These are phyloP conservation scores for Psilocybe azurescens DNA, from an alignment of 768 basidiomycete genomes.

Conservation along the genomic window DNA sequence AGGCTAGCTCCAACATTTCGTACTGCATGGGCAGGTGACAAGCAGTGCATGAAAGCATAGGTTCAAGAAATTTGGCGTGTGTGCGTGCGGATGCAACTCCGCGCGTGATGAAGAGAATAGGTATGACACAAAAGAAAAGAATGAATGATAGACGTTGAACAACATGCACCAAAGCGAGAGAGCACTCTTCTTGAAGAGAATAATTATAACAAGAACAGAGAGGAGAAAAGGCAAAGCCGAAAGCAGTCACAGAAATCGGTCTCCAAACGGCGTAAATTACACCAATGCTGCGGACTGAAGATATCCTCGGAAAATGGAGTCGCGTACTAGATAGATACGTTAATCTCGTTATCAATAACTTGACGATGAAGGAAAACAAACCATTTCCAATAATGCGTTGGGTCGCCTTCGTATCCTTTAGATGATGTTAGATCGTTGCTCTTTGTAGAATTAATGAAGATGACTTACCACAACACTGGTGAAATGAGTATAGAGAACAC, in stretches of 20 bases:
- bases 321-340: constrained; percentile 53
- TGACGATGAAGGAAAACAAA: constrained; percentile 34
- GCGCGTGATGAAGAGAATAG: not conserved
- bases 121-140: not conserved
- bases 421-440: constrained; percentile 2
- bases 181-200: constrained; percentile 3
- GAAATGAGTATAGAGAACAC: constrained; percentile 83
- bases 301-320: constrained; percentile 79
- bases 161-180: constrained; percentile 7
- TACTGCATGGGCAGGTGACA: constrained; percentile 1
- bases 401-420: constrained; percentile 81
- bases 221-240: constrained; percentile 1
- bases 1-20: constrained; percentile 4
- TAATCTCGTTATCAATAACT: not conserved
- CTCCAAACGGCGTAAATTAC: constrained; percentile 32
- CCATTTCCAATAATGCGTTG: constrained; percentile 85
- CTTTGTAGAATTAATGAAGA: constrained; percentile 2
- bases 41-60: not conserved
- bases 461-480: constrained; percentile 76
- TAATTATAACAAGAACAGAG: constrained; percentile 6
- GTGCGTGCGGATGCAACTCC: not conserved
- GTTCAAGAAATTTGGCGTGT: constrained; percentile 11
- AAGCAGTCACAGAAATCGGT: constrained; percentile 6
- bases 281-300: constrained; percentile 75
- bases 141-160: constrained; percentile 4